Conservation (phyloP, 129 eudicot genomes). For the Escallonia herrerae region DNA sequence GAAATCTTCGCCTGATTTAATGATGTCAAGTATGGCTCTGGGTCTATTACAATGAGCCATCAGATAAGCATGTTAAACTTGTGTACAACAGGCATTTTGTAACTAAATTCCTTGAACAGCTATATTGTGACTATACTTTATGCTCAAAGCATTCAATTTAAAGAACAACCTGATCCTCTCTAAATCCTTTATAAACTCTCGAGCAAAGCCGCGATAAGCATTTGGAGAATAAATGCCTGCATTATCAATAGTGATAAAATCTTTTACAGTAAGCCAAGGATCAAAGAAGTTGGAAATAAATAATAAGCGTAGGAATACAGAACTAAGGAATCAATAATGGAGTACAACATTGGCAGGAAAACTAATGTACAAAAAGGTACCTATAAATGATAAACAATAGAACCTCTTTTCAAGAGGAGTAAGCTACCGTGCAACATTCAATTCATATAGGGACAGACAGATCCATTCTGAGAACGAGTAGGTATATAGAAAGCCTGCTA, state of each 20-base stretch:
- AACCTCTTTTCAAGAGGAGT: too few relatives aligned
- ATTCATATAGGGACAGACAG: too few relatives aligned
- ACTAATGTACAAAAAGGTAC: too few relatives aligned
- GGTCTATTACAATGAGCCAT: slow-evolving; percentile 46
- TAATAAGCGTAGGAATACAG: too few relatives aligned
- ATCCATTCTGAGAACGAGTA: too few relatives aligned
- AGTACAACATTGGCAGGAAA: too few relatives aligned
- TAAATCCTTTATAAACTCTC: slow-evolving; percentile 94
- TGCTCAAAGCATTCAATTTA: neutral
- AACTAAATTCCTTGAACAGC: neutral
- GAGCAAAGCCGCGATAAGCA: slow-evolving; percentile 98
- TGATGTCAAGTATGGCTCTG: slow-evolving; percentile 95
- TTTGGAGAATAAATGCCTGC: slow-evolving; percentile 97
- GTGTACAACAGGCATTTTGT: neutral
- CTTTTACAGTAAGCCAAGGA: neutral
- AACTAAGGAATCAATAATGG: too few relatives aligned
- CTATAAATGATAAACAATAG: too few relatives aligned
- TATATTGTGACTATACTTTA: neutral
- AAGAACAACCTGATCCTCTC: slow-evolving; percentile 71
- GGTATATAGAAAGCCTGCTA: too few relatives aligned
- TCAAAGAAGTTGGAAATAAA: too few relatives aligned
- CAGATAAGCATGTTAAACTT: slow-evolving; percentile 6
- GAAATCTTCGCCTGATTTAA: slow-evolving; percentile 91
- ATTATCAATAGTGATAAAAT: neutral
- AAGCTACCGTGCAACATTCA: too few relatives aligned